A percentile compares a stretch with the other conserved stretches of the same genome.
Conservation (phyloP, 495 filamentous ascomycete genomes). For the Pseudomonodictys pantanalensis region DNA sequence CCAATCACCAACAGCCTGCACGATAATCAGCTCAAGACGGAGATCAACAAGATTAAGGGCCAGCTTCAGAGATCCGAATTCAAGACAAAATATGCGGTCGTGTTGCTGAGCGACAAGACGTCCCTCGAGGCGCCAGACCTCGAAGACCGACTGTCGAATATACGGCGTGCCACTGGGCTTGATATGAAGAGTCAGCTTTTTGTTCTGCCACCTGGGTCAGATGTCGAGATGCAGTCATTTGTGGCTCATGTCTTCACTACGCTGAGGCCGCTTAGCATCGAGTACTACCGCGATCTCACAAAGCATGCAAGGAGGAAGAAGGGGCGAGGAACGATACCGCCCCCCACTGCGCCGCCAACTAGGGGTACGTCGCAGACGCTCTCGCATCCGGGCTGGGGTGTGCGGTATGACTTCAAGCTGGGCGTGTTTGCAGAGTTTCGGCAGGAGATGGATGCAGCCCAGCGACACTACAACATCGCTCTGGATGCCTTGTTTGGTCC, state of each 20-base stretch:
- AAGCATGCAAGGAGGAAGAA: conserved; percentile 85
- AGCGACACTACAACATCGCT: conserved; percentile 76
- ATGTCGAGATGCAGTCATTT: conserved; percentile 62
- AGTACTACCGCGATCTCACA: conserved; percentile 87
- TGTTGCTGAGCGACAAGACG: conserved; percentile 69
- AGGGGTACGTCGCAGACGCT: conserved; percentile 78
- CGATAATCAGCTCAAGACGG: conserved; percentile 85
- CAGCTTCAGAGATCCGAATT: conserved; percentile 65
- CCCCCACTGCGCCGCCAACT: conserved; percentile 79
- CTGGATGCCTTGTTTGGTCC: conserved; percentile 75
- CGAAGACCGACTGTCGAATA: conserved; percentile 72
- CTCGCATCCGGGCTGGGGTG: conserved; percentile 82
- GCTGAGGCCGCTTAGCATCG: conserved; percentile 61
- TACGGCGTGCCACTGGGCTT: conserved; percentile 72
- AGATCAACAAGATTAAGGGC: conserved; percentile 73
- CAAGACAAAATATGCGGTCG: conserved; percentile 70
- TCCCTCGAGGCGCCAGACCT: conserved; percentile 57
- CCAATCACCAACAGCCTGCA: conserved; percentile 63
- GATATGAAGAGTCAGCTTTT: conserved; percentile 75
- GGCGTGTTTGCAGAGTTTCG: conserved; percentile 87
- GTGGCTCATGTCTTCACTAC: conserved; percentile 58
- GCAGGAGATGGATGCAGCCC: conserved; percentile 81
- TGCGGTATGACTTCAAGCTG: conserved; percentile 89
- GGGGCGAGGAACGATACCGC: conserved; percentile 67
- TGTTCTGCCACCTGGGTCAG: conserved; percentile 65